A percentile compares a stretch with the other conserved stretches of the same genome.
These are phyloP conservation scores for Cymbopogon citratus DNA, from an alignment of 176 grass and related monocot species.

Conservation along the genomic window DNA sequence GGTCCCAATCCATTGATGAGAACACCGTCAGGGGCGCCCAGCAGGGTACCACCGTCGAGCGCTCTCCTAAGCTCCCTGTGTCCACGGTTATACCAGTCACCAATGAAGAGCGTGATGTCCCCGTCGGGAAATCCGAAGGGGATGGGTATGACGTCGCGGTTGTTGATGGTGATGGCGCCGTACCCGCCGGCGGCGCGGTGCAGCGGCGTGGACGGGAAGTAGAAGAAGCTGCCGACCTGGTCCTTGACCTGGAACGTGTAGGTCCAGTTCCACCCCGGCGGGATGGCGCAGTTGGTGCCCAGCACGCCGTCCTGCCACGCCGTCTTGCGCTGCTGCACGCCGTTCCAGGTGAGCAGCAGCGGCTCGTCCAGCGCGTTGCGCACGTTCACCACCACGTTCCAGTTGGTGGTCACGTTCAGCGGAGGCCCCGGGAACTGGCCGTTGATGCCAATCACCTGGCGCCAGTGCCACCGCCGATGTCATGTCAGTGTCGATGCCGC, in stretches of 20 bases:
- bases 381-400: slow-evolving; percentile 90
- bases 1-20: slow-evolving; percentile 80
- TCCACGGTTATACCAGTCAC: slow-evolving; percentile 60
- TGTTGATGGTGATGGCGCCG: slow-evolving; percentile 75
- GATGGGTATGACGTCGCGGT: slow-evolving; percentile 78
- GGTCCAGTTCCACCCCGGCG: slow-evolving; percentile 86
- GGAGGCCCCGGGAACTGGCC: slow-evolving; percentile 67
- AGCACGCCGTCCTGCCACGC: slow-evolving; percentile 88
- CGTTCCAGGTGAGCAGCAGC: slow-evolving; percentile 90
- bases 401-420: slow-evolving; percentile 90
- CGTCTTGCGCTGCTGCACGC: slow-evolving; percentile 67
- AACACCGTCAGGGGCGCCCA: slow-evolving; percentile 59
- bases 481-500: not conserved
- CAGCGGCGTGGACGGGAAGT: slow-evolving; percentile 46
- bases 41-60: slow-evolving; percentile 46
- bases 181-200: slow-evolving; percentile 58
- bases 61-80: slow-evolving; percentile 61
- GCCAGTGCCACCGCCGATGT: not conserved
- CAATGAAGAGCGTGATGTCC: slow-evolving; percentile 75
- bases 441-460: slow-evolving; percentile 77
- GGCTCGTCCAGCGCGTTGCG: slow-evolving; percentile 82
- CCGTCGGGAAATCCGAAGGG: slow-evolving; percentile 78
- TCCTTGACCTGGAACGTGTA: slow-evolving; percentile 91
- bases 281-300: slow-evolving; percentile 83
- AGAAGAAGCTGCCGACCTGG: slow-evolving; percentile 81